Conservation (phyloP, 2,329 filamentous ascomycete species). For the Colletotrichum paranaense region DNA sequence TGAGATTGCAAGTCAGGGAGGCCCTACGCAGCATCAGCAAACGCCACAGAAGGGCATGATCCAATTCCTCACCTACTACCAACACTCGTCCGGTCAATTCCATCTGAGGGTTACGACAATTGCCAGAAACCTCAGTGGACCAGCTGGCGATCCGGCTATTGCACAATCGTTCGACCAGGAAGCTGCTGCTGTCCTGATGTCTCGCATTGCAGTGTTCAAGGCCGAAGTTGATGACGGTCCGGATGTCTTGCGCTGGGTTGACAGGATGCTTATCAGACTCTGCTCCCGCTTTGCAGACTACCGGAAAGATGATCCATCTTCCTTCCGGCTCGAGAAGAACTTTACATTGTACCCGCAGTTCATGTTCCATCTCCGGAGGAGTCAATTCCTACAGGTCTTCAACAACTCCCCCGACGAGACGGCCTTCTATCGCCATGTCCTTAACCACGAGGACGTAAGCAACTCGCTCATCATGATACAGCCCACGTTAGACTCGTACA, state of each 20-base stretch:
- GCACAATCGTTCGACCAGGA: slow-evolving; percentile 99
- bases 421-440: slow-evolving; percentile 96
- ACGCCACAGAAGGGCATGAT: slow-evolving; percentile 93
- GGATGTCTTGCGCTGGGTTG: slow-evolving; percentile 98
- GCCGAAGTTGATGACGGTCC: slow-evolving; percentile 98
- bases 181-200: slow-evolving; percentile 97
- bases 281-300: slow-evolving; percentile 98
- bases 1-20: slow-evolving; percentile 94
- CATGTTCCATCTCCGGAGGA: slow-evolving; percentile 98
- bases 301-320: slow-evolving; percentile 96
- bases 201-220: slow-evolving; percentile 98
- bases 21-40: slow-evolving; percentile 85
- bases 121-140: slow-evolving; percentile 89
- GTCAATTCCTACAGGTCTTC: slow-evolving; percentile 98
- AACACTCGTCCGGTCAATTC: slow-evolving; percentile 95
- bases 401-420: slow-evolving; percentile 99
- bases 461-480: slow-evolving; percentile 99
- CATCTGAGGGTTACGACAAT: slow-evolving; percentile 96
- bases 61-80: slow-evolving; percentile 98
- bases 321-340: slow-evolving; percentile 97
- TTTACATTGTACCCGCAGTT: slow-evolving; percentile 99
- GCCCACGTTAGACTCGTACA: slow-evolving; percentile 96
- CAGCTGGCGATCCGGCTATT: slow-evolving; percentile 92
- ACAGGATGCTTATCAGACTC: slow-evolving; percentile 96
- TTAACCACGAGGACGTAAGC: slow-evolving; percentile 96